Percentiles rank a stretch among this genome's conserved stretches.
Conservation (phyloP, 495 filamentous ascomycete species). For the Lophiotrema nucula region DNA sequence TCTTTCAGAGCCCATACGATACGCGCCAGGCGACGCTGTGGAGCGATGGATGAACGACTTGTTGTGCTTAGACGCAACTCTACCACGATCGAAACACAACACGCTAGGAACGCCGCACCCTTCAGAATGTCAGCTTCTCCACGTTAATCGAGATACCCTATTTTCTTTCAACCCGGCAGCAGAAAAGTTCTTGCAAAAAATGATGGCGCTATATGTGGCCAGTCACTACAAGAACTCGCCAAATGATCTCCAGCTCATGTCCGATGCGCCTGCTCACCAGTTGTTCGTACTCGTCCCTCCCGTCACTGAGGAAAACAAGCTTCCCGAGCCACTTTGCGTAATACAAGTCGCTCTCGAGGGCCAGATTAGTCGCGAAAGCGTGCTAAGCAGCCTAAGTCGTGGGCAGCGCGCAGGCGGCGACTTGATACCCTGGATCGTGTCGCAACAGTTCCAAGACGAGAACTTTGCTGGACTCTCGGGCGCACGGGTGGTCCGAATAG, state of each 20-base stretch:
- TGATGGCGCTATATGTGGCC: slow-evolving; percentile 97
- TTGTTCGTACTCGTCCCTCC: slow-evolving; percentile 93
- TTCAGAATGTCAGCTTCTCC: slow-evolving; percentile 81
- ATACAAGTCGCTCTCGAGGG: slow-evolving; percentile 95
- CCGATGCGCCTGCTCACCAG: slow-evolving; percentile 94
- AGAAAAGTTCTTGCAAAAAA: slow-evolving; percentile 94
- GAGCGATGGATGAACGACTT: slow-evolving; percentile 96
- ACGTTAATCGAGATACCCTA: slow-evolving; percentile 93
- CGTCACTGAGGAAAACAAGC: slow-evolving; percentile 68
- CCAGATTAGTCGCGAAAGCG: slow-evolving; percentile 87
- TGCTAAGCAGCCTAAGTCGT: slow-evolving; percentile 81
- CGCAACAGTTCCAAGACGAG: slow-evolving; percentile 97
- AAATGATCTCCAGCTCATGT: slow-evolving; percentile 96
- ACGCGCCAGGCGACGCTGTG: slow-evolving; percentile 83
- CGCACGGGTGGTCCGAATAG: slow-evolving; percentile 89
- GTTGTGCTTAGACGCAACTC: slow-evolving; percentile 86
- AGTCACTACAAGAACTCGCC: slow-evolving; percentile 98
- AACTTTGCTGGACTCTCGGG: slow-evolving; percentile 93
- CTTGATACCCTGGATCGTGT: slow-evolving; percentile 96
- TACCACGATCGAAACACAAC: slow-evolving; percentile 72
- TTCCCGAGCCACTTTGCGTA: slow-evolving; percentile 93
- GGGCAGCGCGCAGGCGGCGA: slow-evolving; percentile 91
- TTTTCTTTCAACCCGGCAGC: slow-evolving; percentile 98
- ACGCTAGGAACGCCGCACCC: slow-evolving; percentile 85
- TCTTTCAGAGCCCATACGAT: slow-evolving; percentile 89